These are phyloP conservation scores for Prillingera fragicola DNA, from an alignment of 1,284 basidiomycete species.

Conservation along the genomic window DNA sequence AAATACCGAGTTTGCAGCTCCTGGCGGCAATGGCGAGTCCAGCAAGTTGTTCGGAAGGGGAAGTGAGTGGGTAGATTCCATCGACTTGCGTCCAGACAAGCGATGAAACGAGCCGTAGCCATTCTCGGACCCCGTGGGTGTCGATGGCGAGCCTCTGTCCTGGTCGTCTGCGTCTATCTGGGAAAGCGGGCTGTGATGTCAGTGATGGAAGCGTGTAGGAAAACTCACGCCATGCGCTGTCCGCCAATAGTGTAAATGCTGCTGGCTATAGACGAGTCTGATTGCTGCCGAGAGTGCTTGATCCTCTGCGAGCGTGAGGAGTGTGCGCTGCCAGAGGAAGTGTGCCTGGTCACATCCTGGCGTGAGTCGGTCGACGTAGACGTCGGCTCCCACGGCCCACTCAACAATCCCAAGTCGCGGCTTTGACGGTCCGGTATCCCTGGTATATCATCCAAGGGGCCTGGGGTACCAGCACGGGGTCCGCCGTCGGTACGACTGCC, in stretches of 20 bases:
- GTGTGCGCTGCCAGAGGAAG: conserved; percentile 10
- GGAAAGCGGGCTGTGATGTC: conserved; percentile 30
- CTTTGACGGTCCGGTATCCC: conserved; percentile 22
- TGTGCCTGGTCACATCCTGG: conserved; percentile 4
- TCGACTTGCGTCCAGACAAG: conserved; percentile 36
- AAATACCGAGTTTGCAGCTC: conserved; percentile 25
- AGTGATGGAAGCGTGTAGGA: neutral
- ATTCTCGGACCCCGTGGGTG: conserved; percentile 40
- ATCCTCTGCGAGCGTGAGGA: conserved; percentile 3
- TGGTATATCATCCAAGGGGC: conserved; percentile 20
- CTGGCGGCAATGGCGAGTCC: conserved; percentile 28
- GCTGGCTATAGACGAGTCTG: conserved; percentile 42
- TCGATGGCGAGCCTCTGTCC: conserved; percentile 29
- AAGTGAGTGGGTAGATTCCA: conserved; percentile 41
- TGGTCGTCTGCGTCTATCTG: conserved; percentile 30
- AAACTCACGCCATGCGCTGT: conserved; percentile 15
- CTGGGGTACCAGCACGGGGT: conserved; percentile 7
- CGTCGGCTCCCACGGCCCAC: conserved; percentile 9
- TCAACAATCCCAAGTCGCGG: conserved; percentile 4
- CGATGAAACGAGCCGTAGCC: conserved; percentile 26
- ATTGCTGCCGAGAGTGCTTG: conserved; percentile 39
- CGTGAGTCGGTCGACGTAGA: neutral
- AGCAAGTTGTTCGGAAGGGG: conserved; percentile 19
- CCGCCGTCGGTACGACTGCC: too few relatives aligned
- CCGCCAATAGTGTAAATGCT: conserved; percentile 33